These are phyloP conservation scores for Theileria orientalis DNA, from an alignment of 169 alveolate species.

Conservation along the genomic window DNA sequence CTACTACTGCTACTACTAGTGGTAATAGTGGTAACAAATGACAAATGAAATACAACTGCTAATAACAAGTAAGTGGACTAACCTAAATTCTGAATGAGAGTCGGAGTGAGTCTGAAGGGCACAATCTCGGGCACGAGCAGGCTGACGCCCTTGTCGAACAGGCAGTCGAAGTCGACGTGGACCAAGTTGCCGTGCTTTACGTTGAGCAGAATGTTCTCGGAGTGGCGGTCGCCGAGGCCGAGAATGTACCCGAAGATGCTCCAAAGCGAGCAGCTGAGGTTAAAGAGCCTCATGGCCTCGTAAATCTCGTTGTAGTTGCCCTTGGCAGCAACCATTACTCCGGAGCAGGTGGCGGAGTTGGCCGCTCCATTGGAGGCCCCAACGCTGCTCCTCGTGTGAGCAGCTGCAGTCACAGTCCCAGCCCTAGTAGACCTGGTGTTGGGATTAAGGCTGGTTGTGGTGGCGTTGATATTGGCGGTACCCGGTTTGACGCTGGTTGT, in stretches of 20 bases:
- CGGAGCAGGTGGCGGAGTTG: no score
- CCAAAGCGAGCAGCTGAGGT: slow-evolving; percentile 87
- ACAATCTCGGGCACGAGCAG: slow-evolving; percentile 96
- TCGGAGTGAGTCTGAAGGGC: slow-evolving; percentile 96
- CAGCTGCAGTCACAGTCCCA: no score
- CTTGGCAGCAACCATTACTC: no score
- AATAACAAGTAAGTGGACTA: background rate
- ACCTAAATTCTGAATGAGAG: slow-evolving; percentile 93
- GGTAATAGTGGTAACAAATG: background rate
- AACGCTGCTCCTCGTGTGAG: no score
- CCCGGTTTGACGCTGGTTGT: no score
- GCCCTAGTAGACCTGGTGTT: no score
- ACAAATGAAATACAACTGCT: slow-evolving; percentile 12
- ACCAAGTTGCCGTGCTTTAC: slow-evolving; percentile 87
- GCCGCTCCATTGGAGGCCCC: no score
- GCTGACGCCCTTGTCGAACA: slow-evolving; percentile 93
- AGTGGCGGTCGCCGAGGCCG: slow-evolving; percentile 98
- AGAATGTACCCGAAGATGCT: slow-evolving; percentile 94
- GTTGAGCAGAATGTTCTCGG: slow-evolving; percentile 93
- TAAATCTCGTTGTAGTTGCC: slow-evolving; percentile 34
- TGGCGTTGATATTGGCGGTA: no score
- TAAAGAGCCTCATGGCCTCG: slow-evolving; percentile 36
- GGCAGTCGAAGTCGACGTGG: slow-evolving; percentile 98
- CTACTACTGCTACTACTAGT: background rate
- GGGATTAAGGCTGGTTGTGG: no score